These are phyloP conservation scores for Entomortierella beljakovae DNA, from an alignment of 192 early-diverging fungal genomes.

Conservation along the genomic window DNA sequence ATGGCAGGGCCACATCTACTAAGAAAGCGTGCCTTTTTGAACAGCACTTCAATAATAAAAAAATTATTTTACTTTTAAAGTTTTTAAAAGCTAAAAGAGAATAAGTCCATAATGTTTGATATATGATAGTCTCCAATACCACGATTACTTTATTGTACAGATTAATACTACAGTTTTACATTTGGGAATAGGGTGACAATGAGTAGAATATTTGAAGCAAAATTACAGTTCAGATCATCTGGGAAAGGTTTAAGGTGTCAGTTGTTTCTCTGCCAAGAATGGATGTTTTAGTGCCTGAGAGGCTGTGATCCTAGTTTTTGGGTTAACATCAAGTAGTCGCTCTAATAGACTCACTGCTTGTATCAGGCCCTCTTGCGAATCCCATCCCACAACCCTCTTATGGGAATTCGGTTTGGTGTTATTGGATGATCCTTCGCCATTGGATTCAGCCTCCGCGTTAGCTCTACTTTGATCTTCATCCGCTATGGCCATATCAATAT, in stretches of 20 bases:
- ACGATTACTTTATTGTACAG: too few relatives aligned
- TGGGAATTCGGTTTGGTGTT: neutral
- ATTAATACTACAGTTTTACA: too few relatives aligned
- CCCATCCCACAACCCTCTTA: slow-evolving; percentile 13
- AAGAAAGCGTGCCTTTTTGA: neutral
- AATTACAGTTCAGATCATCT: too few relatives aligned
- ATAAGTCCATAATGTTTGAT: too few relatives aligned
- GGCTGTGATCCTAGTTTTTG: slow-evolving; percentile 76
- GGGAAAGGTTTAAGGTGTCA: neutral
- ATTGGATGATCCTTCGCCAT: too few relatives aligned
- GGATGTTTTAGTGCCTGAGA: slow-evolving; percentile 81
- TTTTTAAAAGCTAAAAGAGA: neutral
- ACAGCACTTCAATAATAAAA: neutral
- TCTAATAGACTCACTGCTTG: slow-evolving; percentile 73
- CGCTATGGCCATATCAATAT: neutral
- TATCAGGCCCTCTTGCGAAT: slow-evolving; percentile 55
- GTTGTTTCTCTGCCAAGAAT: slow-evolving; percentile 59
- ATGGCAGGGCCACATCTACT: slow-evolving; percentile 36
- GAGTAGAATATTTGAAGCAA: too few relatives aligned
- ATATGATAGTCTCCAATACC: too few relatives aligned
- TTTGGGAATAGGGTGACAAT: too few relatives aligned
- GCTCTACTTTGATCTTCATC: neutral
- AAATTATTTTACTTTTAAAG: neutral
- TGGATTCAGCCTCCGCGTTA: too few relatives aligned
- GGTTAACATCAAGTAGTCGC: slow-evolving; percentile 67